Conservation (phyloP, 2,329 filamentous ascomycete species). For the Ophiostoma sp. region DNA sequence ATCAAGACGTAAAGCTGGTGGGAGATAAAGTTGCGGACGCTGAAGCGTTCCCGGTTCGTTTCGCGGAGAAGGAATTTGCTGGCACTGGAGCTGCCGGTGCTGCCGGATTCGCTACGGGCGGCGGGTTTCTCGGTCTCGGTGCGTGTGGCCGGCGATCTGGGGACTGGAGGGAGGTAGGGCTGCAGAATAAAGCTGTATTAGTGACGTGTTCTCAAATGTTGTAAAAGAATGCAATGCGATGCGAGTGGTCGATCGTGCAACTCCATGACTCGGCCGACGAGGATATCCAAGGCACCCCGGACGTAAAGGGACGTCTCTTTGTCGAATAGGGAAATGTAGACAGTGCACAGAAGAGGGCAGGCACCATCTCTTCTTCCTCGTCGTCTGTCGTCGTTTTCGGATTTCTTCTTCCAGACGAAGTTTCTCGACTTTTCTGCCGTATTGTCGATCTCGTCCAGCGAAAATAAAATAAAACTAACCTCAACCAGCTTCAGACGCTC, state of each 20-base stretch:
- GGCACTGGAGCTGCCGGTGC: neutral
- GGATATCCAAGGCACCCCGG: neutral
- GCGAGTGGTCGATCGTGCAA: neutral
- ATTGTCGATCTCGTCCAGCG: neutral
- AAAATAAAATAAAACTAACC: constrained; percentile 36
- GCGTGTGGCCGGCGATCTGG: constrained; percentile 31
- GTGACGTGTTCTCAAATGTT: neutral
- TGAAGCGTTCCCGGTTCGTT: constrained; percentile 47
- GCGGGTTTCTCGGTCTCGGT: constrained; percentile 30
- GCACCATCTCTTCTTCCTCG: neutral
- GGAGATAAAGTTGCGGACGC: constrained; percentile 62
- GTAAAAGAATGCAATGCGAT: neutral
- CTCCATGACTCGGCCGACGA: neutral
- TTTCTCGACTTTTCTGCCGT: neutral
- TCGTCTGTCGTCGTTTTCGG: neutral
- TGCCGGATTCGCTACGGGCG: neutral
- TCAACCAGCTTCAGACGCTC: constrained; percentile 49
- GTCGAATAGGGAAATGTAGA: too few relatives aligned
- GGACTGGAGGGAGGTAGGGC: constrained; percentile 42
- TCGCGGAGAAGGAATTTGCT: constrained; percentile 17
- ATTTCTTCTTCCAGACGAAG: neutral
- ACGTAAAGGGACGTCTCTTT: neutral
- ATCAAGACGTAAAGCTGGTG: constrained; percentile 65
- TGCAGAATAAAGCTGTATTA: constrained; percentile 21
- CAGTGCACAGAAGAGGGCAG: neutral